Base-by-base conservation (phyloP, 352 stramenopile genomes). In the Paralagenidium karlingii region DNA sequence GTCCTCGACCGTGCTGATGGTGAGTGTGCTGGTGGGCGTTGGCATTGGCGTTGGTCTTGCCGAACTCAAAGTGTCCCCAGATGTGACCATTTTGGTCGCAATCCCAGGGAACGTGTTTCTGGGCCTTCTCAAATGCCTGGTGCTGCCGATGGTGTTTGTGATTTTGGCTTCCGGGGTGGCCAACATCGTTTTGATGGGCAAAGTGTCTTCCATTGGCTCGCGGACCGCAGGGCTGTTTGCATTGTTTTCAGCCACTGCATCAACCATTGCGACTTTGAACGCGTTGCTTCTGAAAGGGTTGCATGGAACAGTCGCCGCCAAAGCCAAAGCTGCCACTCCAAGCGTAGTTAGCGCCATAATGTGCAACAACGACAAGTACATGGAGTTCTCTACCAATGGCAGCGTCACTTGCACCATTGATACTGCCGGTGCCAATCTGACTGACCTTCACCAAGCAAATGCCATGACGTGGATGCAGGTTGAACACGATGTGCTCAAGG, bases 141-240 rank as follows among this genome's bases (percentile, higher is more conserved):
- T 77, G 31, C 46, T 77, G 20, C 70, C 67, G 15, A 80, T 83
- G 67, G 62, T 83, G 3, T 83, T 83, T 34, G 73, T 59, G 24
- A 78, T 60, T 51, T 41, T 83, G 24, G 54, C 68, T 7, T 77
- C 68, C 3, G 65, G 64, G 5, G 55, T 80, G 32, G 65, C 65
- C 19, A 70, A 80, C 32, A 74, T 84, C 31, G 68, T 84, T 22
- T 42, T 78, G 25, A 53, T 79, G 3, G 67, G 69, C 20, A 82
- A 84, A 46, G 65, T 80, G 12, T 78, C 63, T 1, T 55, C 60
- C 1, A 53, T 84, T 18, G 70, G 70, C 11, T 64, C 54, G 5
- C 62, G 63, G 18, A 82, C 64, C 1, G 60, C 63, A 2, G 31
- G 68, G 13, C 74, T 60, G 38, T 84, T 82, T 34, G 34, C 68